Base-by-base conservation (phyloP, 257 asterid genomes). In the Solanum neorickii region DNA sequence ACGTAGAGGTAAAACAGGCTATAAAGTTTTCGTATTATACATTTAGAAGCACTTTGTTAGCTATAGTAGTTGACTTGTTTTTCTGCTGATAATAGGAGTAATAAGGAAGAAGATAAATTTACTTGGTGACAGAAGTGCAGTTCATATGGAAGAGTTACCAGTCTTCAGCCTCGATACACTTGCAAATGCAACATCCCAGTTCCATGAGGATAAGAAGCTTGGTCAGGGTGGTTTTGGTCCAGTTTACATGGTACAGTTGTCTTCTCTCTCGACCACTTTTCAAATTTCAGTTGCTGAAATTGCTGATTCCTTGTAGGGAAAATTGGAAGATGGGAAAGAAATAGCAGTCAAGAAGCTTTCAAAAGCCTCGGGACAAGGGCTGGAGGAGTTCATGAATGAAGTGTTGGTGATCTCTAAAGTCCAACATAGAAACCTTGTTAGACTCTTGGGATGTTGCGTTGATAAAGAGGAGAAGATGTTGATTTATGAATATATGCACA, bases 221-320 rank as follows among this genome's bases (percentile, higher is more conserved):
- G 98, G 95, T 73, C 82, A 91, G 90, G 96, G 98, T 18, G 95
- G 94, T 87, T 94, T 93, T 87, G 95, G 94, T 87, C 91, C 95
- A 46, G 96, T 93, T 83, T 65, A 84, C 27, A 65, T 23, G 87
- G 78, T 84, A 84, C 10, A 3, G 18, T n/a, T 69, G 16, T 65
- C 62, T n/a, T 84, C 41, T 62, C 25, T 62, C 42, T 84, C 15
- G 21, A n/a, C 66, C 62, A 44, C 84, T 77, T 68, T 8, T 9
- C 9, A 56, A n/a, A 33, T 18, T 80, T 23, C 21, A 27, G 9
- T 80, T 27, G 35, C 80, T 80, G 41, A 86, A 52, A 42, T 52
- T 29, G 21, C 13, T 33, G 37, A n/a, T 14, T 87, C 10, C 42
- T 46, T 80, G 47, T 90, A 92, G 95, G 96, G 96, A 1, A 89